phyloP scores from a whole-genome alignment of 352 stramenopile genomes.

The Pilasporangium apinafurcum region DNA sequence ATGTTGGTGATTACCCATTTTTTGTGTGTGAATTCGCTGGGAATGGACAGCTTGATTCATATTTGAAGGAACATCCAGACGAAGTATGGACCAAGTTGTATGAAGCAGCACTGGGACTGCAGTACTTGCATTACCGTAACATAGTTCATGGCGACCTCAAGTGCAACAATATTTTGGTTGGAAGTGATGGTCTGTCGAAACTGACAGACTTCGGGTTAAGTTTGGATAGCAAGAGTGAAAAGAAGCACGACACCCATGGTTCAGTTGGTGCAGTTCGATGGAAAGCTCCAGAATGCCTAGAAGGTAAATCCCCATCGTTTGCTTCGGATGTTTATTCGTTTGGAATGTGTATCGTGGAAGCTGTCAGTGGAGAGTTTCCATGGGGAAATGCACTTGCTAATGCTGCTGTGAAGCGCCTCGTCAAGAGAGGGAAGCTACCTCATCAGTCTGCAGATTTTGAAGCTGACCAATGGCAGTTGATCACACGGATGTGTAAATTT shows the following conservation, averaged over 20 bases:
- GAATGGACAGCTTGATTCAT: conserved; percentile 7
- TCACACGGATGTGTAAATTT: neutral
- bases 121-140: conserved; percentile 1
- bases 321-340: conserved; percentile 9
- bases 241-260: neutral
- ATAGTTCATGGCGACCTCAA: conserved; percentile 2
- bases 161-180: conserved; percentile 2
- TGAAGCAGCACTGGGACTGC: neutral
- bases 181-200: neutral
- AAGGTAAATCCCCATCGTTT: neutral
- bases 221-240: neutral
- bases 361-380: neutral
- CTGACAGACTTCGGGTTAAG: conserved; percentile 4
- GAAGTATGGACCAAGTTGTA: too few species aligned
- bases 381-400: neutral
- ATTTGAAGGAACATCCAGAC: too few species aligned
- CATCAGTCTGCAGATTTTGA: neutral
- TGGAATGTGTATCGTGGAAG: conserved; percentile 10
- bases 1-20: conserved; percentile 11
- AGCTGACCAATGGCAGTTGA: neutral
- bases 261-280: conserved; percentile 1
- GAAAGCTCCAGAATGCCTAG: conserved; percentile 3
- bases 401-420: too few species aligned
- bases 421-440: neutral
- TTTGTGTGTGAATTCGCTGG: conserved; percentile 18